Evolutionary conservation across 164 flowering plant genomes (phyloP).

Genomic region (Macadamia tetraphylla): DNA sequence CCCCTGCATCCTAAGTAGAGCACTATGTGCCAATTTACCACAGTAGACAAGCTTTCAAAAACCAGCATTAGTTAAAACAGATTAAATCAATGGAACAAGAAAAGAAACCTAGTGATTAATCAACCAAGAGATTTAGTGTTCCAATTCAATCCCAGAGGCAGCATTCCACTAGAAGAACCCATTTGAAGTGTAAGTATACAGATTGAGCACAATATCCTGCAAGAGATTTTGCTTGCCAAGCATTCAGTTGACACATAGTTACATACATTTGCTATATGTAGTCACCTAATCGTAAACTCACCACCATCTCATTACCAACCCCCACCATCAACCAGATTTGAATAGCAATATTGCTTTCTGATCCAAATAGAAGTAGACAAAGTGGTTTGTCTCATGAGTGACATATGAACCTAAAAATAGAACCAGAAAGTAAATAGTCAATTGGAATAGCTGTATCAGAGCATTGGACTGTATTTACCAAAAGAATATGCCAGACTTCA

Average conservation of each 20-base stretch:
- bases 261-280: slow-evolving; percentile 21
- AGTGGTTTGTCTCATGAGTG: slow-evolving; percentile 87
- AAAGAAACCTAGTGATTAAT: background rate
- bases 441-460: background rate
- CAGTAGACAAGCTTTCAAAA: too few relatives aligned
- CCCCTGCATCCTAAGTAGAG: too few relatives aligned
- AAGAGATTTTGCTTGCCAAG: slow-evolving; percentile 16
- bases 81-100: too few relatives aligned
- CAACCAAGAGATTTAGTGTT: background rate
- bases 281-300: slow-evolving; percentile 7
- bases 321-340: slow-evolving; percentile 71
- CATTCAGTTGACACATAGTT: slow-evolving; percentile 25
- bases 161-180: background rate
- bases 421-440: background rate
- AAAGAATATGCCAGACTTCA: too few relatives aligned
- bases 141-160: background rate
- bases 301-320: slow-evolving; percentile 5
- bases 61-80: too few relatives aligned
- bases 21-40: too few relatives aligned
- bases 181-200: slow-evolving; percentile 25
- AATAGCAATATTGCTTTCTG: slow-evolving; percentile 80
- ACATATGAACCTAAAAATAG: slow-evolving; percentile 67
- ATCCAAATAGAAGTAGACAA: slow-evolving; percentile 77
- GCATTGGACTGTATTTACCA: too few relatives aligned
- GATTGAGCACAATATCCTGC: slow-evolving; percentile 16